A percentile compares a stretch with the other conserved stretches of the same genome.
Evolutionary conservation across 1,284 basidiomycete species (phyloP).

Genomic region (Stygiomarasmius scandens): DNA sequence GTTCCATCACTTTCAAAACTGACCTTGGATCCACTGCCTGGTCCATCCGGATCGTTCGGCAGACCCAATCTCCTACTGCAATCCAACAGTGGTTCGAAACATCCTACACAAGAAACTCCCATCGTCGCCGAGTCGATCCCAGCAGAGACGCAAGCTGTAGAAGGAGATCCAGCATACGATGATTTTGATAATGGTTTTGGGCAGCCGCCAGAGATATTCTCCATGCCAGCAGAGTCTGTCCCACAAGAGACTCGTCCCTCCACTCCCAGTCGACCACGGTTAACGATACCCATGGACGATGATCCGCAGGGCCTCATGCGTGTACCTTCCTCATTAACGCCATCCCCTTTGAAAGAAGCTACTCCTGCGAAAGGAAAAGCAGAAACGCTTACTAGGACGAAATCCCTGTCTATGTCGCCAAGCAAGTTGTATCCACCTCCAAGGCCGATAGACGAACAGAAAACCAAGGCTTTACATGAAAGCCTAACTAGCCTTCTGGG

Average conservation of each 20-base stretch:
- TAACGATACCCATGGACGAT: constrained; percentile 1
- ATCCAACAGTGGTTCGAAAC: constrained; percentile 3
- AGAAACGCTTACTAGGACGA: constrained; percentile 13
- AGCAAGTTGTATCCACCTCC: constrained; percentile 30
- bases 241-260: constrained; percentile 2
- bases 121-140: neutral
- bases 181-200: constrained; percentile 15
- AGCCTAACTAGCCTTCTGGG: constrained; percentile 68
- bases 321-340: constrained; percentile 64
- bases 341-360: constrained; percentile 52
- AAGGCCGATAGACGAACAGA: constrained; percentile 40
- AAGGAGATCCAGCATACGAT: constrained; percentile 1
- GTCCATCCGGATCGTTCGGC: constrained; percentile 20
- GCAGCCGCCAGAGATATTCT: neutral
- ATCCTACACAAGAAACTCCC: neutral
- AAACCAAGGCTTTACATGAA: constrained; percentile 58
- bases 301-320: constrained; percentile 19
- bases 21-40: neutral
- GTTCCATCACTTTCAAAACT: neutral
- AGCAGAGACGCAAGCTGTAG: neutral
- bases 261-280: neutral
- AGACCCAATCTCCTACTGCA: constrained; percentile 24
- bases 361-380: constrained; percentile 2
- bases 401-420: constrained; percentile 34
- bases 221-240: neutral